Evolutionary conservation across 192 early-diverging fungal species (phyloP), one percentile per base, ranked within the genome.

Genomic region (Coemansia sp.): DNA sequence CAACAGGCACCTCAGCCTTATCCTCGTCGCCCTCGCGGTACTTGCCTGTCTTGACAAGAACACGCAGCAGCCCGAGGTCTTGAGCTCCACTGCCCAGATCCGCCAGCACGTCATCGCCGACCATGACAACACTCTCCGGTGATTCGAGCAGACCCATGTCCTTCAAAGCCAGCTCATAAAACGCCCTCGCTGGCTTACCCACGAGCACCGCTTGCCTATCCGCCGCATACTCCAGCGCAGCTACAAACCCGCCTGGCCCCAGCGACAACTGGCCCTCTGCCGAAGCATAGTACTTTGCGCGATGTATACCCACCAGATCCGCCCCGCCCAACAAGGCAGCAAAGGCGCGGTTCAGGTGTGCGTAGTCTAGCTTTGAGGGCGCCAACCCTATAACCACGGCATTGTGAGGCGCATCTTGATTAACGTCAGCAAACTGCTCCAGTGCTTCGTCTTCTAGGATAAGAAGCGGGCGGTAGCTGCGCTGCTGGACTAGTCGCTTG

Each of bases 171-270:
- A 91, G 57, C 66, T 90, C 83, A 65, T 92, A 96, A 70, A 97
- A 96, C 24, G 80, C 84, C 40, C 62, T 83, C 4, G 80, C 76
- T 0, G 95, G 95, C 68, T 97, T 97, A 6, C 95, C 95, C 2
- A 97, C 91, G 41, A 94, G 77, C 65, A 66, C 81, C 1, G 93
- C 87, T 35, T 84, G 76, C 6, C 75, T 74, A 14, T 84, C 91
- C 3, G 92, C 85, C 0, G 92, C 89, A 60, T 88, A 93, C 65
- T 97, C 95, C 24, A 97, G 75, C 9, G 91, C 92, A 54, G 88
- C 83, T 1, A 95, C 90, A 84, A 96, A 97, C 11, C 91, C 89
- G n/a, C 95, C 95, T 6, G 94, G 95, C 1, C 95, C 95, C 46
- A 97, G 66, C 14, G 87, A 85, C 38, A 97, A 73, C 11, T 82